Evolutionary conservation across 2,329 filamentous ascomycete species (phyloP), one percentile per base, ranked within the genome.

Genomic region (Aspergillus brunneoviolaceus): DNA sequence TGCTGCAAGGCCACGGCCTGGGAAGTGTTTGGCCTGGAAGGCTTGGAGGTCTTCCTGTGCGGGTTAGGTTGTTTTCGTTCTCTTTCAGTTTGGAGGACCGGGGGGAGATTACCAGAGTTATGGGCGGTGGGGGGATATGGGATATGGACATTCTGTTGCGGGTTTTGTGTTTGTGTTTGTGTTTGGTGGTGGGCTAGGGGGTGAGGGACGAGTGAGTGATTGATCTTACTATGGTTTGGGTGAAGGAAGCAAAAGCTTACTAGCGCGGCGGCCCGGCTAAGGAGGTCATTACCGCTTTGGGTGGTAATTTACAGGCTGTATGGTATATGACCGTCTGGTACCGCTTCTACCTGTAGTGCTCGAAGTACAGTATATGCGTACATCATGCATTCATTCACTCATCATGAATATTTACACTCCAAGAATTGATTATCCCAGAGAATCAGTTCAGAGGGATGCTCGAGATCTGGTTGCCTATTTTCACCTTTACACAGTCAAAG

Each of bases 391-490:
- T 3, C 39, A 42, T n/a, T n/a, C 39, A 6, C 4, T 42, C 39
- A 3, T 7, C 4, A n/a, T 19, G 11, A 35, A 35, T 16, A 6
- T 12, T 3, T 16, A 35, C 33, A 12, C 4, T 5, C 12, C 14
- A 16, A 12, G 14, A 12, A 16, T 5, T 35, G 1, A 19, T 45
- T 16, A 3, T 16, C 14, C 6, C 39, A 7, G 14, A 16, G 1
- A 16, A 6, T 45, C 7, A 45, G 14, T 12, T 19, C 16, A 78
- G 62, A 7, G 65, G 59, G 51, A 77, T 66, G 59, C 67, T 77
- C 52, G 74, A 68, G 19, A 93, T 84, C 16, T 81, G 76, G 69
- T 92, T 93, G 5, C 90, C 90, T 69, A 92, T 87, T 77, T 92
- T 93, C 35, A 81, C 83, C 76, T 92, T 93, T 63, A 94, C 76